A percentile compares a stretch with the other conserved stretches of the same genome.
Evolutionary conservation across 1,284 basidiomycete species (phyloP).

Genomic region (Ganoderma boninense): DNA sequence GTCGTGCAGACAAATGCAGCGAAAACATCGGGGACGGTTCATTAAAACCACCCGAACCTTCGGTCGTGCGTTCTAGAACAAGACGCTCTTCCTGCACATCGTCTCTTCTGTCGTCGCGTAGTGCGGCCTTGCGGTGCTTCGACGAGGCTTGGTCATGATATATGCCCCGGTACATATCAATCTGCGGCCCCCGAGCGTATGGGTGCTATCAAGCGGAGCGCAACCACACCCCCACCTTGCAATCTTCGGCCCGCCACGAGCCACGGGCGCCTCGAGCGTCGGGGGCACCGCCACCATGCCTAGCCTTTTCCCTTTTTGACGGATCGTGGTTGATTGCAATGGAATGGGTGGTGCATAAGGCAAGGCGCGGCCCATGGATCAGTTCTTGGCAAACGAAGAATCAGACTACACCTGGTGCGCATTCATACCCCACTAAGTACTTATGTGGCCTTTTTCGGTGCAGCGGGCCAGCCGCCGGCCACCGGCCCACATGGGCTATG

Average conservation of each 20-base stretch:
- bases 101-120: not conserved
- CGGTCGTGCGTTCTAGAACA: not conserved
- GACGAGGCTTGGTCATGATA: not conserved
- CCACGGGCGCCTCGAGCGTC: not conserved
- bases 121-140: not conserved
- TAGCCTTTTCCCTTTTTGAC: not conserved
- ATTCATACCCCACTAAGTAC: not conserved
- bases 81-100: not conserved
- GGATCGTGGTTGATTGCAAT: not conserved
- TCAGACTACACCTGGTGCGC: not conserved
- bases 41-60: not conserved
- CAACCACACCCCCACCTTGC: not conserved
- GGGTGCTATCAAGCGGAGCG: not conserved
- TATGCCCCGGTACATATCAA: not conserved
- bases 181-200: not conserved
- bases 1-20: not conserved
- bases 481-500: too few species aligned
- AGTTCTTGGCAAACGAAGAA: not conserved
- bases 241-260: not conserved
- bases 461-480: not conserved
- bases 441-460: not conserved
- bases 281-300: slow-evolving; percentile 4
- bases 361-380: not conserved
- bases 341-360: not conserved
- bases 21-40: slow-evolving; percentile 3